Conservation (phyloP, 2,329 filamentous ascomycete species). For the Xylariaceae sp. region DNA sequence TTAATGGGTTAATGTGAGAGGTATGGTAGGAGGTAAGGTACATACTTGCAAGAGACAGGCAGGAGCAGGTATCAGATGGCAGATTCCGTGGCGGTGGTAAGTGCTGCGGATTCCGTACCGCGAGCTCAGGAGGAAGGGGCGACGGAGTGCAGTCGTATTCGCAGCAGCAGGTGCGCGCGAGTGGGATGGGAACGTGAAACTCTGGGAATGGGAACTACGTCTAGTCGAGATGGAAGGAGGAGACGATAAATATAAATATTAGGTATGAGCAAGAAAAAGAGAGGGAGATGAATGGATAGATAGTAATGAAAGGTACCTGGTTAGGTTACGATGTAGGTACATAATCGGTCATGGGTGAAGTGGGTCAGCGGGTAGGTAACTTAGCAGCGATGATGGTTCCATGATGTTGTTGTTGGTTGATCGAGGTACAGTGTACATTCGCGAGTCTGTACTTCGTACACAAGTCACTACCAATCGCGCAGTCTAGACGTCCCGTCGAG, state of each 20-base stretch:
- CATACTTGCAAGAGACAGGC: not conserved
- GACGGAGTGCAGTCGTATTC: no score
- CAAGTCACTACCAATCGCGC: not conserved
- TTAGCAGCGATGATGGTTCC: conserved; percentile 1
- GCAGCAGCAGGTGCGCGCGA: no score
- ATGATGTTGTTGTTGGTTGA: not conserved
- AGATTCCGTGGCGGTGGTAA: no score
- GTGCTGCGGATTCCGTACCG: no score
- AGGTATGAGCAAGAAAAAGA: not conserved
- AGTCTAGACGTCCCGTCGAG: not conserved
- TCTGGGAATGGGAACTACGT: no score
- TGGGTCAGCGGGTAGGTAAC: conserved; percentile 1
- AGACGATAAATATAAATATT: not conserved
- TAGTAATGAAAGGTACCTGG: not conserved
- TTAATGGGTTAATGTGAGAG: not conserved
- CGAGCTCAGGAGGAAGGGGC: no score
- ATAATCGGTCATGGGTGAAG: not conserved
- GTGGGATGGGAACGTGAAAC: no score
- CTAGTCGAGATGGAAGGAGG: not conserved
- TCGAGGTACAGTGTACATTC: not conserved
- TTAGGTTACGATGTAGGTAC: not conserved
- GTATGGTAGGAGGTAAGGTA: not conserved
- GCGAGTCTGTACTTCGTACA: not conserved
- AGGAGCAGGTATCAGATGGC: not conserved
- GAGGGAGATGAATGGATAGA: not conserved